Evolutionary conservation across 1,284 basidiomycete species (phyloP).

Genomic region (Jaminaea rosea): DNA sequence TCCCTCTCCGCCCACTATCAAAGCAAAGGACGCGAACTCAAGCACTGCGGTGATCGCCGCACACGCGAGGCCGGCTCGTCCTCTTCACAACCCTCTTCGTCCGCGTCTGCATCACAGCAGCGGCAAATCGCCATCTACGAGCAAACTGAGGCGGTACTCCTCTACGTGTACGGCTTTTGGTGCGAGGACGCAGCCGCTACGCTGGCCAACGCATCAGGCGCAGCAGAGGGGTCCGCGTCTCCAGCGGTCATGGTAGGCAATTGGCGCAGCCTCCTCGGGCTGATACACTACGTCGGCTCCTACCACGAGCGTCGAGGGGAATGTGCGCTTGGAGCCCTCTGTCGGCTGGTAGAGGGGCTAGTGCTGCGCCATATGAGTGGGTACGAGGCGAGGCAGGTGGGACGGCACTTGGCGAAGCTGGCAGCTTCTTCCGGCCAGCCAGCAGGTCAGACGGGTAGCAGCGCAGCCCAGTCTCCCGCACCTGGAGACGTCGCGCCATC

Average conservation of each 20-base stretch:
- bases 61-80: conserved; percentile 10
- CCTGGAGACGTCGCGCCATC: background rate
- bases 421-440: background rate
- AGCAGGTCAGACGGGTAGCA: conserved; percentile 1
- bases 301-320: conserved; percentile 15
- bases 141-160: conserved; percentile 51
- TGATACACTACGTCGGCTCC: conserved; percentile 18
- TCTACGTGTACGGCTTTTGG: conserved; percentile 52
- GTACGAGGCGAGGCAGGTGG: conserved; percentile 17
- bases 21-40: conserved; percentile 35
- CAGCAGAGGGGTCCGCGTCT: background rate
- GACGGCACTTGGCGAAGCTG: conserved; percentile 1
- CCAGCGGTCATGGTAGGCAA: conserved; percentile 17
- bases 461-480: background rate
- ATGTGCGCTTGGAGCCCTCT: conserved; percentile 18
- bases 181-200: conserved; percentile 47
- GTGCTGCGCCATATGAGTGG: conserved; percentile 19
- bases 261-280: conserved; percentile 21
- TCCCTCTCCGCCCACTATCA: conserved; percentile 11
- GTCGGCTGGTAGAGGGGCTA: conserved; percentile 18
- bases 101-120: conserved; percentile 7
- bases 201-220: background rate
- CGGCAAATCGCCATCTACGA: conserved; percentile 47
- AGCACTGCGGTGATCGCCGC: conserved; percentile 47
- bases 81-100: background rate